A percentile compares a stretch with the other conserved stretches of the same genome.
Evolutionary conservation across 1,139 yeast genomes (phyloP).

Genomic region (Debaryomycetaceae sp.): DNA sequence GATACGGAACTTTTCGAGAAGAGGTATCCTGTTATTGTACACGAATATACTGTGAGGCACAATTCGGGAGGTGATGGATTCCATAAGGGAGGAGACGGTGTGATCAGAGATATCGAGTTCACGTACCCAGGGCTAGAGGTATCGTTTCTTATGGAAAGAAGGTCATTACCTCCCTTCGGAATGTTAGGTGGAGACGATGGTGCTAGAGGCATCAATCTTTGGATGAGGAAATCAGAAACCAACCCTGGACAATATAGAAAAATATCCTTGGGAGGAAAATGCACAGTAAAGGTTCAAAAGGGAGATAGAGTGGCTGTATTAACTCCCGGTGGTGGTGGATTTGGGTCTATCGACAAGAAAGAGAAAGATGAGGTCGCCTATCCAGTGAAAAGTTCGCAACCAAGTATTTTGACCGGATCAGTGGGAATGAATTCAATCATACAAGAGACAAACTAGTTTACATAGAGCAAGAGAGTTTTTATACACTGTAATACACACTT

Average conservation of each 20-base stretch:
- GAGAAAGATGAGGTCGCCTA: conserved; percentile 13
- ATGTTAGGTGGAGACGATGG: conserved; percentile 42
- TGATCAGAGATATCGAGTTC: conserved; percentile 44
- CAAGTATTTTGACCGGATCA: conserved; percentile 33
- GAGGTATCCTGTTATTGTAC: conserved; percentile 44
- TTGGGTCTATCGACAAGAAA: conserved; percentile 19
- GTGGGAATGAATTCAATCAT: conserved; percentile 29
- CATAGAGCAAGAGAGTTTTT: no score
- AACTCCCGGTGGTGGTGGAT: conserved; percentile 54
- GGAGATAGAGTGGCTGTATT: conserved; percentile 42
- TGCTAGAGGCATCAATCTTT: conserved; percentile 35
- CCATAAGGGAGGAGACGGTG: conserved; percentile 46
- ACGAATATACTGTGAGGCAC: conserved; percentile 34
- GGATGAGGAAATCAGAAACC: conserved; percentile 26
- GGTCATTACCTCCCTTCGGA: conserved; percentile 45
- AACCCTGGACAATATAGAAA: conserved; percentile 20
- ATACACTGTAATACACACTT: no score
- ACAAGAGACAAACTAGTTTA: conserved; percentile 30
- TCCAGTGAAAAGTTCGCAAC: conserved; percentile 20
- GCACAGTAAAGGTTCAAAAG: conserved; percentile 33
- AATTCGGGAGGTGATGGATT: conserved; percentile 43
- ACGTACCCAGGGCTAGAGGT: conserved; percentile 37
- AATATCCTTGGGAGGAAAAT: conserved; percentile 40
- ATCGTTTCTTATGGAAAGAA: conserved; percentile 44
- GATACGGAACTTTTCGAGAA: conserved; percentile 47